These are phyloP conservation scores for Malus asiatica DNA, from an alignment of 306 rosid species.

Conservation along the genomic window DNA sequence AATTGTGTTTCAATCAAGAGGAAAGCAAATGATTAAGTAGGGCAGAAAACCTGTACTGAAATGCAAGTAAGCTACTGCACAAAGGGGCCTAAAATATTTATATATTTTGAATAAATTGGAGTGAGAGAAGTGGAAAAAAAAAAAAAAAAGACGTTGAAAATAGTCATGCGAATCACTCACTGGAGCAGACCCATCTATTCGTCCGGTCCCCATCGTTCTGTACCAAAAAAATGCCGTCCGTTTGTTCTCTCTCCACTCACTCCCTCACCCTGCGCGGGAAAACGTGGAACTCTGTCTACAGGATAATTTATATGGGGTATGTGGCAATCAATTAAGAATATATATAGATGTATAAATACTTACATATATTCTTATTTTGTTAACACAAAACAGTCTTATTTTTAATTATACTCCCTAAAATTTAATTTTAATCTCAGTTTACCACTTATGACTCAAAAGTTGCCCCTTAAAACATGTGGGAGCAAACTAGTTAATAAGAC, in stretches of 20 bases:
- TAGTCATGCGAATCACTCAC: constrained; percentile 24
- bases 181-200: constrained; percentile 60
- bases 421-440: no score
- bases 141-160: constrained; percentile 16
- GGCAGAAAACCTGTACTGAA: constrained; percentile 21
- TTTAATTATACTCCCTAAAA: no score
- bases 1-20: not conserved
- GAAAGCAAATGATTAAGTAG: constrained; percentile 12
- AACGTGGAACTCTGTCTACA: not conserved
- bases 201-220: constrained; percentile 62
- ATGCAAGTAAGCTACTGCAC: not conserved
- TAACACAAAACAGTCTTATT: no score
- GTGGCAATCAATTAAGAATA: no score
- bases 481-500: no score
- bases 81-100: not conserved
- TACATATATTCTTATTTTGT: no score
- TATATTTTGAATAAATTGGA: not conserved
- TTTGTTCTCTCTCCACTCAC: constrained; percentile 38
- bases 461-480: no score
- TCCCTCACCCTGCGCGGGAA: constrained; percentile 13
- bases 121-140: not conserved
- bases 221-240: not conserved
- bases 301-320: no score
- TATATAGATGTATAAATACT: no score
- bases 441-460: no score